Conservation (phyloP, 1,284 basidiomycete species). For the Trametes polyzona region DNA sequence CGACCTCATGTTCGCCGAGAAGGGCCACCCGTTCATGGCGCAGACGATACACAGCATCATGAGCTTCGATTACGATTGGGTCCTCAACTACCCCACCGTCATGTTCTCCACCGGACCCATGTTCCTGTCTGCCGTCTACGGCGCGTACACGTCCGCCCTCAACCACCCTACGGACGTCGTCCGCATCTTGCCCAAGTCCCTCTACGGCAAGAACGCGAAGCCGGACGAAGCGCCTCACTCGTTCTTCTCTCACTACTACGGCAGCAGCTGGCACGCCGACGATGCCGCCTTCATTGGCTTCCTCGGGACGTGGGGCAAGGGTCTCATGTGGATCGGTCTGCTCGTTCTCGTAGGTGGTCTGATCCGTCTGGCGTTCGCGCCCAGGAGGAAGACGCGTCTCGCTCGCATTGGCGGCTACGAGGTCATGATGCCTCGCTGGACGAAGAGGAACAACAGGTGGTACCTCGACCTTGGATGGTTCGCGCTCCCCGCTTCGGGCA, state of each 20-base stretch:
- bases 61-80: conserved; percentile 92
- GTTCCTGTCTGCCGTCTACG: conserved; percentile 89
- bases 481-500: conserved; percentile 50
- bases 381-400: conserved; percentile 56
- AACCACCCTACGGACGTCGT: conserved; percentile 65
- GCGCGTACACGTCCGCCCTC: conserved; percentile 74
- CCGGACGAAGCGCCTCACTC: conserved; percentile 84
- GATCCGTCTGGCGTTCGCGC: conserved; percentile 57
- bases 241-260: conserved; percentile 96
- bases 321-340: conserved; percentile 82
- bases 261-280: conserved; percentile 95
- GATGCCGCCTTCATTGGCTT: conserved; percentile 94
- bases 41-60: conserved; percentile 92
- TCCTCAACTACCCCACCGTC: conserved; percentile 97
- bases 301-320: conserved; percentile 85
- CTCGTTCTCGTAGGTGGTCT: conserved; percentile 72
- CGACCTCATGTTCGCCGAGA: conserved; percentile 93
- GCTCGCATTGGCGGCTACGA: conserved; percentile 74
- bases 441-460: conserved; percentile 69
- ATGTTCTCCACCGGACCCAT: conserved; percentile 99
- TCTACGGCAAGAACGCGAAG: conserved; percentile 97
- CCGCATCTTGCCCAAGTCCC: conserved; percentile 88
- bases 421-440: conserved; percentile 72
- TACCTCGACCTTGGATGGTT: conserved; percentile 71
- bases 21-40: conserved; percentile 87